Percentiles rank a stretch among this genome's conserved stretches.
phyloP scores from a whole-genome alignment of 2,329 filamentous ascomycete genomes.

The Colletotrichum lentis region DNA sequence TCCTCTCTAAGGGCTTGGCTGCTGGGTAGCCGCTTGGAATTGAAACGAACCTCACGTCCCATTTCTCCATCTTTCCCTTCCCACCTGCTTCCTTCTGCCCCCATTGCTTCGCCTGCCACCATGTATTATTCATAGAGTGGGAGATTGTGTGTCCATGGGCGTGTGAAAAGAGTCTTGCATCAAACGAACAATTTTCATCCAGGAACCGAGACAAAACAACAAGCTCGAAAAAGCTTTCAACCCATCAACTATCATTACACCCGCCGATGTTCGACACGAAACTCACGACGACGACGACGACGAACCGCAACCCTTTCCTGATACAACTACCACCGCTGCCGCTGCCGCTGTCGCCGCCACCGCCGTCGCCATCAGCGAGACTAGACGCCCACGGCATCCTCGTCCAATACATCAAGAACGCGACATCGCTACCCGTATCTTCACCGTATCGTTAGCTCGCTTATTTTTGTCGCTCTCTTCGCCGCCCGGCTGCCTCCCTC shows the following conservation, averaged over 20 bases:
- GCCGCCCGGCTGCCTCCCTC: constrained; percentile 31
- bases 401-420: not conserved
- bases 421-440: not conserved
- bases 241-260: not conserved
- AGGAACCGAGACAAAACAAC: not conserved
- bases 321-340: not conserved
- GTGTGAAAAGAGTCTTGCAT: constrained; percentile 10
- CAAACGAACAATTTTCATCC: not conserved
- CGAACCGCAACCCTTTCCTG: constrained; percentile 12
- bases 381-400: constrained; percentile 12
- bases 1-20: constrained; percentile 8
- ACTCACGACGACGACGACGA: not conserved
- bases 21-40: constrained; percentile 4
- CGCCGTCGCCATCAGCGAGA: not conserved
- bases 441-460: not conserved
- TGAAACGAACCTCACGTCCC: constrained; percentile 20
- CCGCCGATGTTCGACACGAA: not conserved
- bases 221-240: too few species aligned
- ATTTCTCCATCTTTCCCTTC: constrained; percentile 9
- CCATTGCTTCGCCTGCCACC: constrained; percentile 11
- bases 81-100: constrained; percentile 6
- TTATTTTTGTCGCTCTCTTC: constrained; percentile 18
- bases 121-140: not conserved
- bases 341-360: too few species aligned
- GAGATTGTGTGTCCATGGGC: not conserved